Percentiles rank a stretch among this genome's conserved stretches.
phyloP scores from a whole-genome alignment of 495 filamentous ascomycete species.

The Glonium stellatum region DNA sequence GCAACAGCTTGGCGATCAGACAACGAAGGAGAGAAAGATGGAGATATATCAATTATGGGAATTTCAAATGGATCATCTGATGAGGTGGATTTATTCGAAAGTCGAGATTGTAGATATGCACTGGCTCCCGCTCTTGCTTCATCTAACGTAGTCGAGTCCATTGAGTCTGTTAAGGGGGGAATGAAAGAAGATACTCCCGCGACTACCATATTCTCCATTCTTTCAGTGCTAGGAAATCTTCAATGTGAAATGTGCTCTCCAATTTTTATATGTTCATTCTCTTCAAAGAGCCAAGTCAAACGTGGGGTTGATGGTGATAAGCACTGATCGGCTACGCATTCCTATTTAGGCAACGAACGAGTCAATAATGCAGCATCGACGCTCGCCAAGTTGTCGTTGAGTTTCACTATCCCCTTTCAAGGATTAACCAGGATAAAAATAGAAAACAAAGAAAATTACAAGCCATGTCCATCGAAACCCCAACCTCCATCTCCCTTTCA shows the following conservation, averaged over 20 bases:
- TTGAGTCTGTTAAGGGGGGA: neutral
- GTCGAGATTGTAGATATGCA: slow-evolving; percentile 1
- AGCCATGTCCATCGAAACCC: too few relatives aligned
- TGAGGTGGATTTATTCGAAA: neutral
- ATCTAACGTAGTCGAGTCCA: neutral
- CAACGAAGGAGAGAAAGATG: slow-evolving; percentile 34
- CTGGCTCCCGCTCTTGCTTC: neutral
- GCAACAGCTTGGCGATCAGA: slow-evolving; percentile 36
- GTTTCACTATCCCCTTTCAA: too few relatives aligned
- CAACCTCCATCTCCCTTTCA: too few relatives aligned
- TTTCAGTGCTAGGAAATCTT: neutral
- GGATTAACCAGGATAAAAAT: too few relatives aligned
- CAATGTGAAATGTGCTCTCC: neutral
- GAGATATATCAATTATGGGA: slow-evolving; percentile 43
- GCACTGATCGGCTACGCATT: neutral
- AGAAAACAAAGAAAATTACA: too few relatives aligned
- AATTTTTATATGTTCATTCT: too few relatives aligned
- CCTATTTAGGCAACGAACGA: neutral
- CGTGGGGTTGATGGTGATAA: slow-evolving; percentile 3
- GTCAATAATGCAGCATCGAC: too few relatives aligned
- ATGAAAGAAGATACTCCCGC: neutral
- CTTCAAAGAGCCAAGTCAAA: neutral
- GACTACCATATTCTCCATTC: neutral
- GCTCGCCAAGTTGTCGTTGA: too few relatives aligned
- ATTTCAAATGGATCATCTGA: slow-evolving; percentile 23